Conservation (phyloP, 257 asterid species). For the Rubia yunnanensis region DNA sequence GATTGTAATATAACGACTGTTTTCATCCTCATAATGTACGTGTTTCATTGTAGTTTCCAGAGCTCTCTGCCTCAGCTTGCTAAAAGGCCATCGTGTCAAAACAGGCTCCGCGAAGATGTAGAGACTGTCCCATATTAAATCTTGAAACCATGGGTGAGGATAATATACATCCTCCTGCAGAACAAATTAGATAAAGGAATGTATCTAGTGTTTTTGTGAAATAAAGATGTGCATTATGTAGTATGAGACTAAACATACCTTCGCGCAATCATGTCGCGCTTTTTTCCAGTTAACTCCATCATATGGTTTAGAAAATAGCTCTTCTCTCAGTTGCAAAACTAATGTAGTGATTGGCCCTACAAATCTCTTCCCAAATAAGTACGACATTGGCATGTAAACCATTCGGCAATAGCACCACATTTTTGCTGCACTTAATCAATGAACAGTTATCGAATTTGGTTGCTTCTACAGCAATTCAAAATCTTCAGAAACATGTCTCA, state of each 20-base stretch:
- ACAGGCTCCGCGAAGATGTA: conserved; percentile 51
- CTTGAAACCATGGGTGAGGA: conserved; percentile 51
- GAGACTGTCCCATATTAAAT: conserved; percentile 54
- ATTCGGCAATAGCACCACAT: conserved; percentile 89
- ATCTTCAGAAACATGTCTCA: background rate
- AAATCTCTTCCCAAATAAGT: conserved; percentile 49
- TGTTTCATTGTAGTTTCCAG: conserved; percentile 41
- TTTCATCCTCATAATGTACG: conserved; percentile 56
- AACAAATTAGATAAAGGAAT: background rate
- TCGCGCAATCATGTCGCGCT: conserved; percentile 65
- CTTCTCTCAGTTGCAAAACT: conserved; percentile 51
- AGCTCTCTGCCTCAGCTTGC: conserved; percentile 50
- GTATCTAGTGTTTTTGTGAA: background rate
- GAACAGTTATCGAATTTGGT: too few species aligned
- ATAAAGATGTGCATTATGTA: background rate
- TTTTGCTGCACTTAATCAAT: conserved; percentile 33
- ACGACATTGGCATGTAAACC: conserved; percentile 83
- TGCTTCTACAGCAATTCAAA: background rate
- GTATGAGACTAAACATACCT: conserved; percentile 20
- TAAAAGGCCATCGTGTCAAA: conserved; percentile 62
- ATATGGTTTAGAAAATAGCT: conserved; percentile 46
- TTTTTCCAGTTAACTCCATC: conserved; percentile 60
- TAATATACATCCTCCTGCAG: conserved; percentile 59
- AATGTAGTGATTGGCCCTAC: conserved; percentile 58
- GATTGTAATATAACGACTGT: conserved; percentile 45